phyloP scores from a whole-genome alignment of 352 stramenopile species.

The Halophytophthora polymorphica region DNA sequence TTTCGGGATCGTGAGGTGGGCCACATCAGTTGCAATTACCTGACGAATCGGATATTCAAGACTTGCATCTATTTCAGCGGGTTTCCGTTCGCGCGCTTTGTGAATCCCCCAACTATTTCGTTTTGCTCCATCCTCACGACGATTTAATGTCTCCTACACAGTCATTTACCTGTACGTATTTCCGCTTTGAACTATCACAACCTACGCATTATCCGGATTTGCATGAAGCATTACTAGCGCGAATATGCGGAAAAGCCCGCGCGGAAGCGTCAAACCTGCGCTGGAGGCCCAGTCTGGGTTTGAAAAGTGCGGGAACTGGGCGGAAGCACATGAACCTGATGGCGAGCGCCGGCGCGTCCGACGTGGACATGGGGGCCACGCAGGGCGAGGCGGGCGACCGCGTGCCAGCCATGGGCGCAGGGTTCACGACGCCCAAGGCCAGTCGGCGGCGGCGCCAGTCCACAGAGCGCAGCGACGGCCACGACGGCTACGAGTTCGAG shows the following conservation, averaged over 20 bases:
- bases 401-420: slow-evolving; percentile 2
- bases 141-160: no score
- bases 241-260: not conserved
- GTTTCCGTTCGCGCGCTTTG: not conserved
- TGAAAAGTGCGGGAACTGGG: slow-evolving; percentile 11
- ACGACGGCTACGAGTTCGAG: slow-evolving; percentile 51
- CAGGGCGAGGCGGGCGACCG: slow-evolving; percentile 16
- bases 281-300: slow-evolving; percentile 7
- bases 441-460: slow-evolving; percentile 30
- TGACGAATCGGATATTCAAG: not conserved
- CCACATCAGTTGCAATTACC: not conserved
- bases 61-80: not conserved
- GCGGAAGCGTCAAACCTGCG: not conserved
- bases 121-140: no score
- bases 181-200: no score
- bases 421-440: slow-evolving; percentile 23
- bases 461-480: not conserved
- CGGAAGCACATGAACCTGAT: slow-evolving; percentile 13
- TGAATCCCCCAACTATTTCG: not conserved
- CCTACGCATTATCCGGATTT: no score
- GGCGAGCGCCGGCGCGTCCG: slow-evolving; percentile 1
- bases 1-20: no score
- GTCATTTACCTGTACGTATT: no score
- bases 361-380: slow-evolving; percentile 22
- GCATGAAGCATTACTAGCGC: slow-evolving; percentile 1